These are phyloP conservation scores for Podila minutissima DNA, from an alignment of 192 early-diverging fungal genomes.

Conservation along the genomic window DNA sequence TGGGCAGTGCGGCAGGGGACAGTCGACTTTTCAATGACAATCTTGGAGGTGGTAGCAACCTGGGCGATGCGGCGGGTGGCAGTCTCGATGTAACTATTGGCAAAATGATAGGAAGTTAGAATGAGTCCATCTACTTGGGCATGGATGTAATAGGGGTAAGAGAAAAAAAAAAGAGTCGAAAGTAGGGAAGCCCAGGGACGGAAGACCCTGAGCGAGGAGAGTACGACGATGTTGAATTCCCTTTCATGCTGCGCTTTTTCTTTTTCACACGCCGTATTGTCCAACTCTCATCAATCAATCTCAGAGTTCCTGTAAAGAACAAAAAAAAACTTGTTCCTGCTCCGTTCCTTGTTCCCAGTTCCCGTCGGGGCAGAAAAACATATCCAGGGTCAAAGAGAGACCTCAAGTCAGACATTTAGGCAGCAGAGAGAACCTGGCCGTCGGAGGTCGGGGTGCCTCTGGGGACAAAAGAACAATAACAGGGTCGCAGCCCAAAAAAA, in stretches of 20 bases:
- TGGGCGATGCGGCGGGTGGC: conserved; percentile 85
- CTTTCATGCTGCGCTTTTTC: background rate
- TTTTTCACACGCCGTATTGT: background rate
- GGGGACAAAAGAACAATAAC: background rate
- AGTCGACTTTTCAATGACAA: conserved; percentile 94
- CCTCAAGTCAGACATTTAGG: background rate
- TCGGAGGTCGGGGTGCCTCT: background rate
- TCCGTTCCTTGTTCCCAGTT: too few species aligned
- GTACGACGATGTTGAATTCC: background rate
- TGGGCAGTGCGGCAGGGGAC: conserved; percentile 93
- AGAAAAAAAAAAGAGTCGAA: too few species aligned
- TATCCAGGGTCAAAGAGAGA: background rate
- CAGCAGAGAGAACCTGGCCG: background rate
- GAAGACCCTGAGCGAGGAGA: too few species aligned
- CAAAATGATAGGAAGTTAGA: conserved; percentile 7
- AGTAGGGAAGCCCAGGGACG: too few species aligned
- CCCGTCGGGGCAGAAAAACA: background rate
- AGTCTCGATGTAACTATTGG: conserved; percentile 74
- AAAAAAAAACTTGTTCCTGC: background rate
- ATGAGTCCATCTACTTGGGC: background rate
- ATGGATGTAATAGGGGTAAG: too few species aligned
- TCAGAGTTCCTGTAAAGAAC: background rate
- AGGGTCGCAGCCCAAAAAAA: background rate
- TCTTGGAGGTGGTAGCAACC: conserved; percentile 80
- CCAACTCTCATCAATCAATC: conserved; percentile 7